phyloP scores from a whole-genome alignment of 1,284 basidiomycete species.

The Pascua sp. region DNA sequence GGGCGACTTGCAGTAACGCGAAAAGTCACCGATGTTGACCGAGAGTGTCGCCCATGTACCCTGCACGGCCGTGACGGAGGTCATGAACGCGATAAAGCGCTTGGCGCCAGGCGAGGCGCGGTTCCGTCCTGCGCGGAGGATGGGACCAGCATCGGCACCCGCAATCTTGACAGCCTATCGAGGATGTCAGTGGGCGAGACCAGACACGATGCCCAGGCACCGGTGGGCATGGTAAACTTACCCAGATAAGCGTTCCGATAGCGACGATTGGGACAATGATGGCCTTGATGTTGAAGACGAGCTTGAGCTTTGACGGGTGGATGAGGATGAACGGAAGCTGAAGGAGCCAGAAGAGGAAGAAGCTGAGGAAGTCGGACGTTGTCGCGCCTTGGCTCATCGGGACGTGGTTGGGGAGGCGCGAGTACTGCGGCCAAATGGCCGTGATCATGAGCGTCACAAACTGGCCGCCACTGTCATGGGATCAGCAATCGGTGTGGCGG shows the following conservation, averaged over 20 bases:
- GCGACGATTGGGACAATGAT: slow-evolving; percentile 61
- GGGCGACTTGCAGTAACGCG: slow-evolving; percentile 16
- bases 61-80: slow-evolving; percentile 11
- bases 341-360: slow-evolving; percentile 65
- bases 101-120: slow-evolving; percentile 6
- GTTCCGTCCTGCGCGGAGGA: slow-evolving; percentile 3
- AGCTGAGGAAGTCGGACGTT: slow-evolving; percentile 57
- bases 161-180: slow-evolving; percentile 31
- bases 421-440: slow-evolving; percentile 28
- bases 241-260: slow-evolving; percentile 67
- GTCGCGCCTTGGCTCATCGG: slow-evolving; percentile 22
- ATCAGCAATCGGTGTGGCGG: slow-evolving; percentile 1
- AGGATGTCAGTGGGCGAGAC: slow-evolving; percentile 49
- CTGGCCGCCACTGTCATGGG: slow-evolving; percentile 20
- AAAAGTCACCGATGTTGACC: slow-evolving; percentile 20
- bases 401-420: slow-evolving; percentile 17
- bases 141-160: slow-evolving; percentile 9
- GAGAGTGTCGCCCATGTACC: slow-evolving; percentile 17
- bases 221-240: neutral
- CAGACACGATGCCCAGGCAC: neutral
- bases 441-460: slow-evolving; percentile 23
- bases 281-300: slow-evolving; percentile 65
- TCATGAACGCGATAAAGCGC: slow-evolving; percentile 20
- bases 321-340: slow-evolving; percentile 62
- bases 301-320: slow-evolving; percentile 66